Conservation (phyloP, 2,329 filamentous ascomycete species). For the Alternaria hordeiaustralica region DNA sequence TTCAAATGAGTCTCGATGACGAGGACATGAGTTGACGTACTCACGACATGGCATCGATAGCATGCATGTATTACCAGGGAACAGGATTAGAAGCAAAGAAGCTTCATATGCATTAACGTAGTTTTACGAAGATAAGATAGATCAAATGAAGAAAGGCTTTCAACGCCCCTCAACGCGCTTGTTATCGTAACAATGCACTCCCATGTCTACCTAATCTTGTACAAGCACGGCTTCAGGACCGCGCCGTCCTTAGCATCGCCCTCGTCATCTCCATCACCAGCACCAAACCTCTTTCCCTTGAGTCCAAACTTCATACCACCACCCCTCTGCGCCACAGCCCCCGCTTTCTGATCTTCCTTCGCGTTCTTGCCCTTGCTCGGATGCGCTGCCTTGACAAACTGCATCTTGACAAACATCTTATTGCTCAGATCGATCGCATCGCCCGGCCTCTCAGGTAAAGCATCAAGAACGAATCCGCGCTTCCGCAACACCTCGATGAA, state of each 20-base stretch:
- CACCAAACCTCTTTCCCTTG: conserved; percentile 10
- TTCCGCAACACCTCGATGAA: conserved; percentile 84
- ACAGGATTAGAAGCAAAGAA: not conserved
- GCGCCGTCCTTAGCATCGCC: conserved; percentile 66
- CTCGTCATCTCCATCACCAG: conserved; percentile 45
- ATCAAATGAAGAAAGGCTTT: not conserved
- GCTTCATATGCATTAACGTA: not conserved
- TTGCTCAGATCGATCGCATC: conserved; percentile 80
- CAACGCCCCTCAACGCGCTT: not conserved
- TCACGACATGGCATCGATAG: conserved; percentile 12
- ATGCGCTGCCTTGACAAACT: conserved; percentile 83
- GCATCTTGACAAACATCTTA: conserved; percentile 98
- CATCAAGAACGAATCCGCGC: conserved; percentile 80
- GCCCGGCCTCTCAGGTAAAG: conserved; percentile 60
- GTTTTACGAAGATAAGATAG: not conserved
- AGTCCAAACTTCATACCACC: conserved; percentile 48
- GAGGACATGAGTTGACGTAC: conserved; percentile 11
- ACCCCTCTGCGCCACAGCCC: conserved; percentile 46
- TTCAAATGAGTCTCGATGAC: not conserved
- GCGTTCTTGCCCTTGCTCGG: conserved; percentile 79
- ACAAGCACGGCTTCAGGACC: conserved; percentile 93
- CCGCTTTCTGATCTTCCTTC: conserved; percentile 42
- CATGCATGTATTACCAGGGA: conserved; percentile 16
- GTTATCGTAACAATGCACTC: not conserved
- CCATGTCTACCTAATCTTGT: conserved; percentile 72